phyloP scores from a whole-genome alignment of 352 stramenopile genomes.

The Phytophthora citricola region DNA sequence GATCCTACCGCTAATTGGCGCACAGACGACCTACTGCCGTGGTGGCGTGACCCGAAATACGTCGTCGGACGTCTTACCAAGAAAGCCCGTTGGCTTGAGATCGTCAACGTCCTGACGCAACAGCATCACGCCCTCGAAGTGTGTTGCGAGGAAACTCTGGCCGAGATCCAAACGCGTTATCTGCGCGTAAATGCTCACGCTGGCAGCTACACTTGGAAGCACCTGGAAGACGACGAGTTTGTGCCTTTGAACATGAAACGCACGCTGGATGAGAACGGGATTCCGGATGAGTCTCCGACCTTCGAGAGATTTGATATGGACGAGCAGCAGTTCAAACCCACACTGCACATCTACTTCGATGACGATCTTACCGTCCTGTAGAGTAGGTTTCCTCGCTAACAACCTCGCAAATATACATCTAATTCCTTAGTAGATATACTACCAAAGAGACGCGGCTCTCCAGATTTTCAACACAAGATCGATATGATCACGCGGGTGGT shows the following conservation, averaged over 20 bases:
- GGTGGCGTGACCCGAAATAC: constrained; percentile 86
- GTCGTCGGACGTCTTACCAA: constrained; percentile 78
- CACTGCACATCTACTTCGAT: constrained; percentile 94
- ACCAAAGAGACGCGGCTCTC: constrained; percentile 19
- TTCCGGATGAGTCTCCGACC: constrained; percentile 79
- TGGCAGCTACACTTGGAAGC: constrained; percentile 94
- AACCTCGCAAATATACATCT: constrained; percentile 1
- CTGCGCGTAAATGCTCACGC: constrained; percentile 89
- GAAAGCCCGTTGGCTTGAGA: constrained; percentile 75
- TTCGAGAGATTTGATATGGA: constrained; percentile 91
- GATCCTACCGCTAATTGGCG: constrained; percentile 81
- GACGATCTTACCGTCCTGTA: constrained; percentile 91
- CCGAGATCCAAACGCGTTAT: constrained; percentile 91
- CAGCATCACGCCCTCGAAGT: constrained; percentile 85
- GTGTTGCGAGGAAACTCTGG: constrained; percentile 88
- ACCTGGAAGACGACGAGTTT: constrained; percentile 87
- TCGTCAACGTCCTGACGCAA: constrained; percentile 93
- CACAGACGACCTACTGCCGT: constrained; percentile 80
- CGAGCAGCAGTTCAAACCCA: constrained; percentile 88
- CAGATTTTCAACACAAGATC: not conserved
- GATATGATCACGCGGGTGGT: constrained; percentile 32
- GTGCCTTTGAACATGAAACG: constrained; percentile 88
- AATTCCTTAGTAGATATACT: not conserved
- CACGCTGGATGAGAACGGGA: constrained; percentile 90
- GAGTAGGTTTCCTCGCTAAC: constrained; percentile 1